These are phyloP conservation scores for Colletotrichum sp. DNA, from an alignment of 2,329 filamentous ascomycete genomes.

Conservation along the genomic window DNA sequence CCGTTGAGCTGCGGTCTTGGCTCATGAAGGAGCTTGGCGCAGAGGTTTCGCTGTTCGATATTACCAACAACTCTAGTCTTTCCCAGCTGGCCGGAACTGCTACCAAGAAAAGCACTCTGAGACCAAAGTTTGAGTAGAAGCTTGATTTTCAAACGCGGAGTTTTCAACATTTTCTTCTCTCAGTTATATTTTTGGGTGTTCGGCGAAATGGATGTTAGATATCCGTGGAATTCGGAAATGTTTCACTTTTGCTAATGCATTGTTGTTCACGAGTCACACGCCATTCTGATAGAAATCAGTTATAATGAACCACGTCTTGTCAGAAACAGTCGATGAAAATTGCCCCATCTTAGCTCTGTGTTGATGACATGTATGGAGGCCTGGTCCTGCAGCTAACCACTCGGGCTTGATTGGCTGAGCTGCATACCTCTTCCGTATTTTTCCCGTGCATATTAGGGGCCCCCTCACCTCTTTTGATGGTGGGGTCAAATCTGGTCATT, in stretches of 20 bases:
- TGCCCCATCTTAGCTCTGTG: neutral
- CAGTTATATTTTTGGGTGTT: neutral
- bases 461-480: neutral
- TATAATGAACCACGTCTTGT: neutral
- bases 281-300: neutral
- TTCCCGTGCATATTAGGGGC: neutral
- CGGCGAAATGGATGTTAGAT: neutral
- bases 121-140: neutral
- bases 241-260: neutral
- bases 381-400: neutral
- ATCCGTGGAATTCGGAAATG: neutral
- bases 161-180: neutral
- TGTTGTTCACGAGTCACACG: neutral
- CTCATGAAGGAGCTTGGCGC: constrained; percentile 47
- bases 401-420: neutral
- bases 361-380: neutral
- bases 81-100: constrained; percentile 26
- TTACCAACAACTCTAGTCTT: constrained; percentile 39
- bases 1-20: constrained; percentile 49
- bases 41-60: constrained; percentile 50
- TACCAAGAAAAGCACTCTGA: constrained; percentile 27
- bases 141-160: neutral
- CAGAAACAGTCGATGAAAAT: neutral
- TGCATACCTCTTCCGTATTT: neutral
- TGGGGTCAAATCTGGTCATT: neutral